These are phyloP conservation scores for Lasiosphaeriaceae sp. DNA, from an alignment of 495 filamentous ascomycete genomes.

Conservation along the genomic window DNA sequence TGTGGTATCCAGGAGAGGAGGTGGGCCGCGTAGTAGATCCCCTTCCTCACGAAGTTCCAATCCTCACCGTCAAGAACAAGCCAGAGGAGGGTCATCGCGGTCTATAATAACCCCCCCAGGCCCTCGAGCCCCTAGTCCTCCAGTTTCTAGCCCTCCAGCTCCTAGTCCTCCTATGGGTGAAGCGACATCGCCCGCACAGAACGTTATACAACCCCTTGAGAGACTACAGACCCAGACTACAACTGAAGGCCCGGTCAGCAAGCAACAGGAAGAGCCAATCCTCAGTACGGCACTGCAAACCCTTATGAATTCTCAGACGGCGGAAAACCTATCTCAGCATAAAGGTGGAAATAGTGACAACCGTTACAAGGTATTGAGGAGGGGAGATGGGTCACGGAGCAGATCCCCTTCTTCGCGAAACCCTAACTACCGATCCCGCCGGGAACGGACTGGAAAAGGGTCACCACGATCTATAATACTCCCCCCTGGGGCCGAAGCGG, in stretches of 20 bases:
- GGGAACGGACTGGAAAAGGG: background rate
- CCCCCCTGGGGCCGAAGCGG: background rate
- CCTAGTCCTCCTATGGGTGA: background rate
- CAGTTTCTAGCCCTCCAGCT: slow-evolving; percentile 1
- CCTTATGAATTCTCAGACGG: background rate
- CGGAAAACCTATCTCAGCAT: background rate
- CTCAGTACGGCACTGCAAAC: background rate
- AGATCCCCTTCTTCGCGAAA: slow-evolving; percentile 1
- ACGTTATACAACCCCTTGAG: slow-evolving; percentile 1
- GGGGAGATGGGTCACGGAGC: background rate
- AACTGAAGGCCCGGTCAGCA: slow-evolving; percentile 1
- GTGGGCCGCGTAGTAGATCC: background rate
- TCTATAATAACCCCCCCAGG: background rate
- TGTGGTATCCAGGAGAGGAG: slow-evolving; percentile 1
- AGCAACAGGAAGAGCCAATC: slow-evolving; percentile 2
- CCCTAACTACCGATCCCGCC: background rate
- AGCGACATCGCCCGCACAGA: background rate
- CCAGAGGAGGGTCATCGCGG: background rate
- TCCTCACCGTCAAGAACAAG: background rate
- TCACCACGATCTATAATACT: background rate
- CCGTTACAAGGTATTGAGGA: slow-evolving; percentile 1
- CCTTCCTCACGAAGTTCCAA: slow-evolving; percentile 1
- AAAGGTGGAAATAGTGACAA: background rate
- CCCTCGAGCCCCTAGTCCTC: background rate
- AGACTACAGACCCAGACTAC: background rate